Base-by-base conservation (phyloP, 805 yeast species). In the Kluyveromyces wickerhamii region DNA sequence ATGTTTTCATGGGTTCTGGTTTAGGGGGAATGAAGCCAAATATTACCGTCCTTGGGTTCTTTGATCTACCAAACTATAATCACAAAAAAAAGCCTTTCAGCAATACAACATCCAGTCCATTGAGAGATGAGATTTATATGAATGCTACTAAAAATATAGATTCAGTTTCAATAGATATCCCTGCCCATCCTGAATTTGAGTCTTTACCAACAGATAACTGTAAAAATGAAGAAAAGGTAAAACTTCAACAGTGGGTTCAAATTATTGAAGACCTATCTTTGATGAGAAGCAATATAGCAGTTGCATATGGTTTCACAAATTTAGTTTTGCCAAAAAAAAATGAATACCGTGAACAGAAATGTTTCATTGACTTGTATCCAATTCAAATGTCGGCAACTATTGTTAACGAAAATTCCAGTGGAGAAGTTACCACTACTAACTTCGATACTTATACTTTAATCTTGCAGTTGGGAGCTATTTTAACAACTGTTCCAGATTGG, bases 1-100 rank as follows among this genome's bases (percentile, higher is more conserved):
- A 89, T 53, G 87, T 92, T 7, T 87, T 74, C 39, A 57, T 89
- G 40, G 96, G 96, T 0, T 82, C 95, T 3, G 99, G 99, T 0
- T 65, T 92, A n/a, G 99, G 99, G 6, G 96, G 96, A 9, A 92
- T 92, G 98, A 80, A 75, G 49, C 98, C 98, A 2, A 92, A 92
- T 52, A 88, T 92, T 34, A 85, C 96, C 0, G 94, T 92, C 0
- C 41, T 92, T 21, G 97, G 97, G 0, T 87, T 87, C 50, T 84
- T 79, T 47, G 95, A 89, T 51, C 65, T 79, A 40, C 59, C 56
- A 6, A 57, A 54, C 21, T 60, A 58, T 39, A 23, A 34, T 17
- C 22, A 23, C 7, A 36, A 32, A 17, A 30, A 27, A n/a, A 25
- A 21, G 6, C 10, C 34, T n/a, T 10, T 8, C 11, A 26, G 25